Evolutionary conservation across 1,284 basidiomycete genomes (phyloP), one percentile per base, ranked within the genome.

Genomic region (Cutaneotrichosporon cyanovorans): DNA sequence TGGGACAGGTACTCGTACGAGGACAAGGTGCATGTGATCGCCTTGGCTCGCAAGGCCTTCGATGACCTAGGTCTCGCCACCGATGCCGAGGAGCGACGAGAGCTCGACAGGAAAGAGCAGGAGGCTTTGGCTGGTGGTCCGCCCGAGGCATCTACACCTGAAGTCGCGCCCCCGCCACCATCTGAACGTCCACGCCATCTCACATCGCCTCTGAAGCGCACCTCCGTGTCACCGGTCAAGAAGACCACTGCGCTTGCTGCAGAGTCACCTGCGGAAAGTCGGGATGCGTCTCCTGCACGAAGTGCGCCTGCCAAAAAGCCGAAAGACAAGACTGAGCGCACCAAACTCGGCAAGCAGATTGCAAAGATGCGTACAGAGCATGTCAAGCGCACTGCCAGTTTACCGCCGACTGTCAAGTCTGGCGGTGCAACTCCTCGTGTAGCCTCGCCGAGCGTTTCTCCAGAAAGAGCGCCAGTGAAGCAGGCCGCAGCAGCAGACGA

Each of bases 41-140:
- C 43, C 19, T 48, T 65, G 6, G 67, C 66, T 15, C 53, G 55
- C 16, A 57, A 59, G 46, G 66, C 66, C 20, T 67, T 66, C 41
- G 67, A 69, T 48, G 62, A 66, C 44, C 49, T 69, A 15, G 61
- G 53, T 0, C 41, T 66, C 2, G 51, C 54, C 1, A 23, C 46
- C 5, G 63, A 63, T 35, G 61, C 65, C 12, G 61, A 66, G 28
- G 67, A 68, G 56, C 45, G 66, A 14, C 42, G 50, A 9, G 65
- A 65, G 30, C 49, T 69, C 9, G 63, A 61, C 23, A 19, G 41
- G 35, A 66, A 65, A 46, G 60, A 63, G 42, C 36, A 36, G n/a
- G 63, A 62, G 28, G 57, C 57, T 22, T 45, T 50, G 44, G 39
- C 48, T 11, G 38, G 32, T 9, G 43, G 35, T 9, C 43, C 43